Base-by-base conservation (phyloP, 768 basidiomycete species). In the Pleurotus tuoliensis region DNA sequence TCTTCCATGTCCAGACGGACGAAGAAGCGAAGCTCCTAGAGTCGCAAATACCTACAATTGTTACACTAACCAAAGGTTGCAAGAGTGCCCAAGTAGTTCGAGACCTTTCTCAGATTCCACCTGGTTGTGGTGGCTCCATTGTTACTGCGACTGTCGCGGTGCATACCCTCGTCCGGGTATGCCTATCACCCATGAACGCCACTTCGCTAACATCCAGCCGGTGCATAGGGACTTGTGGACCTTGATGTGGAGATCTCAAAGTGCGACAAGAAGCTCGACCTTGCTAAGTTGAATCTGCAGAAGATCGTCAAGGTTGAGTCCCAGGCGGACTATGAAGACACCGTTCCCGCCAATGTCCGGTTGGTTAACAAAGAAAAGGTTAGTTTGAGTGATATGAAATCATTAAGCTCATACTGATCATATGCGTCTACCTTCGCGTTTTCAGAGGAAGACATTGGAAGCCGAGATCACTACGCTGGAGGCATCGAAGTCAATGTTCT, bases 131-230 rank as follows among this genome's bases (percentile, higher is more conserved):
- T 5, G 89, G 91, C 2, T 79, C 84, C 43, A 83, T 91, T 22
- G 82, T 98, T 20, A 88, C 84, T 2, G 75, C 89, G 5, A 85
- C 86, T 2, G 74, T 93, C 34, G 82, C 86, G 18, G 81, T 93
- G 0, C 84, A 95, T 68, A 80, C 94, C 2, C 87, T 95, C 57
- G 94, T 99, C 38, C 80, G 88, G 73, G 94, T 94, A n/a, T n/a
- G n/a, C n/a, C n/a, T n/a, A 27, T 25, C 16, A 1, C 9, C 22
- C 13, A 0, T 12, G 3, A 20, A 7, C 25, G 30, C n/a, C 16
- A n/a, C 7, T 37, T 37, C 34, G 34, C 48, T 50, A 15, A 50
- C 48, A 16, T 50, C 30, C 47, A 12, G 47, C 25, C 7, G 30
- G 22, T 46, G 9, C 49, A 13, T 62, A 97, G 94, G 94, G 95